Evolutionary conservation across 1,284 basidiomycete genomes (phyloP).

Genomic region (Heterobasidion irregulare): DNA sequence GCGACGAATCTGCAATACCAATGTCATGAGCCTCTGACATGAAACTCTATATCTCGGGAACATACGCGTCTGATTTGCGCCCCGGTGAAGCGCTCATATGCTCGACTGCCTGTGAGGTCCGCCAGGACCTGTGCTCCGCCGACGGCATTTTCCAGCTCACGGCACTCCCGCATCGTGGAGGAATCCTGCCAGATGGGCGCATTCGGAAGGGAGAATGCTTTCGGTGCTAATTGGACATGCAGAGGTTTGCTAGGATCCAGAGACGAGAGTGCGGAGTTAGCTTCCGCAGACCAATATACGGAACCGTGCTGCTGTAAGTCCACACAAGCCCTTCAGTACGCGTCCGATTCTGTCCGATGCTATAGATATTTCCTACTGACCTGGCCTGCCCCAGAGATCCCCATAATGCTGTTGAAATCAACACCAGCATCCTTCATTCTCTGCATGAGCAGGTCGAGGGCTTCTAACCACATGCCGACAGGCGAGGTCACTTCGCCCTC

Average conservation of each 20-base stretch:
- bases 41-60: constrained; percentile 2
- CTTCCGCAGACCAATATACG: constrained; percentile 73
- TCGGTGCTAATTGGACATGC: constrained; percentile 42
- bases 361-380: constrained; percentile 24
- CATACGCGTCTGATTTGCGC: constrained; percentile 74
- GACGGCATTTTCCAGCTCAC: constrained; percentile 52
- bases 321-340: not conserved
- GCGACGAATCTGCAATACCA: constrained; percentile 41
- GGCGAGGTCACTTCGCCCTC: constrained; percentile 74
- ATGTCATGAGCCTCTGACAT: not conserved
- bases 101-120: constrained; percentile 73
- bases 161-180: constrained; percentile 73
- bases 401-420: constrained; percentile 48
- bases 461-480: constrained; percentile 79
- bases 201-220: constrained; percentile 62
- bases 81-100: constrained; percentile 86
- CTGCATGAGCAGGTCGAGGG: constrained; percentile 72
- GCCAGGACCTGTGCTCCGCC: constrained; percentile 70
- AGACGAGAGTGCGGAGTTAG: constrained; percentile 41
- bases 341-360: not conserved
- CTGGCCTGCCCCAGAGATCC: constrained; percentile 72
- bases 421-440: constrained; percentile 57
- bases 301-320: constrained; percentile 78
- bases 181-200: constrained; percentile 94
- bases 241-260: constrained; percentile 49